Conservation (phyloP, 352 stramenopile genomes). For the Phytophthora sojae region DNA sequence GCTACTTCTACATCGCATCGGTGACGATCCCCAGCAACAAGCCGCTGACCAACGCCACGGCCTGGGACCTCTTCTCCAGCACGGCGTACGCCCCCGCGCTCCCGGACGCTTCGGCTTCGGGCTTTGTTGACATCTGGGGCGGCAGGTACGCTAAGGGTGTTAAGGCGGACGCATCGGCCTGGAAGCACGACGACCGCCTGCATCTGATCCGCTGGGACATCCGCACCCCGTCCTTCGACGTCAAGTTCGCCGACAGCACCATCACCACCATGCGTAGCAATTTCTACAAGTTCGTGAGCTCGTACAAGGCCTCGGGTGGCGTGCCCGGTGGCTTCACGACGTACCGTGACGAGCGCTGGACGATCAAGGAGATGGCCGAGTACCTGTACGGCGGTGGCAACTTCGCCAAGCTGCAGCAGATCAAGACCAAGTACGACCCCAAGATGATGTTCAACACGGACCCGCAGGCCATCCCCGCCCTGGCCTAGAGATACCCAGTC, state of each 20-base stretch:
- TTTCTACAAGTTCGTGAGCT: not conserved
- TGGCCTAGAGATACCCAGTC: too few species aligned
- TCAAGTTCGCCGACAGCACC: too few species aligned
- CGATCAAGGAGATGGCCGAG: too few species aligned
- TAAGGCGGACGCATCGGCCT: not conserved
- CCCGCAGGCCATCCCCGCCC: too few species aligned
- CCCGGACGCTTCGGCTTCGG: not conserved
- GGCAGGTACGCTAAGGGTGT: not conserved
- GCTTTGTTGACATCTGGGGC: not conserved
- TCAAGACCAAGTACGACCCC: too few species aligned
- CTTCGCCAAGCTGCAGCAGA: too few species aligned
- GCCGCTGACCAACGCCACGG: not conserved
- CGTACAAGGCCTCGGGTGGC: not conserved
- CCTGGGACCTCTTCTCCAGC: not conserved
- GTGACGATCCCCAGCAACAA: not conserved
- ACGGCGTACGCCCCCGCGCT: not conserved
- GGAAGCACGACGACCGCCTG: not conserved
- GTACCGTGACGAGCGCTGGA: too few species aligned
- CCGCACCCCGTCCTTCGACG: not conserved
- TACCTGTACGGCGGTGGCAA: too few species aligned
- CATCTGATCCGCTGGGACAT: not conserved
- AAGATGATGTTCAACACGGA: too few species aligned
- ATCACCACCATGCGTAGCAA: not conserved
- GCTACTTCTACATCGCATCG: slow-evolving; percentile 1
- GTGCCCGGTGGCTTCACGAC: not conserved